A percentile compares a stretch with the other conserved stretches of the same genome.
Evolutionary conservation across 108 stramenopile species (phyloP).

Genomic region (Nitzschia inconspicua): DNA sequence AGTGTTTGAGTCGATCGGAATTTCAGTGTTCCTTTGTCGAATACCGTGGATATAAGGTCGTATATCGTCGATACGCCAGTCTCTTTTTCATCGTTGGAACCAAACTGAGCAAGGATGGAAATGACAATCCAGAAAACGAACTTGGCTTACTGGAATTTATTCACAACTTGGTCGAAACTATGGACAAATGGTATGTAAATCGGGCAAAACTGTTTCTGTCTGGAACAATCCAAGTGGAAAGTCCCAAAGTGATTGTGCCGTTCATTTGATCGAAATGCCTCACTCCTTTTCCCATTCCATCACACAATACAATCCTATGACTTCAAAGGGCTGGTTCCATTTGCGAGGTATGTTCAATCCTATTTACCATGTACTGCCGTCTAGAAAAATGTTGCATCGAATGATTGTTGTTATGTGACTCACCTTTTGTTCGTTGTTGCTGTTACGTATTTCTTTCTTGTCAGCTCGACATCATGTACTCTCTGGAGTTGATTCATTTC

Average conservation of each 20-base stretch:
- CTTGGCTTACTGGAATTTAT: constrained; percentile 94
- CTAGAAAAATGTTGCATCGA: constrained; percentile 22
- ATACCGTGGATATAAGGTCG: constrained; percentile 93
- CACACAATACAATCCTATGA: no score
- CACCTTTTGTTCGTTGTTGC: constrained; percentile 23
- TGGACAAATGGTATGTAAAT: constrained; percentile 69
- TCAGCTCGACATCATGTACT: constrained; percentile 97
- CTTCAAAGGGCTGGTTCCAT: no score
- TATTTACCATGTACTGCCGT: no score
- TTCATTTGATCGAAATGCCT: no score
- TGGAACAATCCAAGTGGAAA: no score
- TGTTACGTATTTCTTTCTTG: no score
- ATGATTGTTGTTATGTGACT: not conserved
- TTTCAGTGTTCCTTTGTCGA: constrained; percentile 94
- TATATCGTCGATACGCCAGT: constrained; percentile 92
- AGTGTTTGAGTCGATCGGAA: constrained; percentile 89
- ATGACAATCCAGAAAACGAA: constrained; percentile 91
- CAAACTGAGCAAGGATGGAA: constrained; percentile 72
- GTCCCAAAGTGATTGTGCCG: no score
- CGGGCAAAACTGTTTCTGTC: no score
- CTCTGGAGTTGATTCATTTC: constrained; percentile 94
- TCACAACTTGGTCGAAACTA: constrained; percentile 90
- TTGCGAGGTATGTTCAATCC: constrained; percentile 71
- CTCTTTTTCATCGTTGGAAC: constrained; percentile 96
- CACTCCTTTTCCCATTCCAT: no score